Conservation (phyloP, 768 basidiomycete genomes). For the Hericium coralloides region DNA sequence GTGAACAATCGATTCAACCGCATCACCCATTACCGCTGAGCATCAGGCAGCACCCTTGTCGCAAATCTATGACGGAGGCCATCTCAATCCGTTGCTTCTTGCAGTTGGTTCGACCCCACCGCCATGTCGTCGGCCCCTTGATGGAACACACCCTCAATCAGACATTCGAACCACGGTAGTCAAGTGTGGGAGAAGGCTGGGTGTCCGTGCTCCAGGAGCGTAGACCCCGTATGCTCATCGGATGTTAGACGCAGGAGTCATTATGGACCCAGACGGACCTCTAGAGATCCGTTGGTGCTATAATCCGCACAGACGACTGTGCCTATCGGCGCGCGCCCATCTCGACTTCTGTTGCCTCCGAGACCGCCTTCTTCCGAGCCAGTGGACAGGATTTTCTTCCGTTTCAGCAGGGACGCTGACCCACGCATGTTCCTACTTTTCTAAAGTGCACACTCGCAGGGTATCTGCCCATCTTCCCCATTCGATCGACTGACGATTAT, state of each 20-base stretch:
- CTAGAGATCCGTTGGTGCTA: too few relatives aligned
- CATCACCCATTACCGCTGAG: background rate
- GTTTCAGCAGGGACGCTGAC: background rate
- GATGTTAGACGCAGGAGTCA: too few relatives aligned
- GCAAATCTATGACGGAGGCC: background rate
- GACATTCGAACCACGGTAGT: background rate
- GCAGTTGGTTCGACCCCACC: background rate
- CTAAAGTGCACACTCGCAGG: too few relatives aligned
- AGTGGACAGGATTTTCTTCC: background rate
- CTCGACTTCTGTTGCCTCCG: background rate
- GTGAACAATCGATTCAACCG: background rate
- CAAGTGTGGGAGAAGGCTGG: background rate
- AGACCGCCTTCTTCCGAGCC: background rate
- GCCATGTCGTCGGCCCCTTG: background rate
- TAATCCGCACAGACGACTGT: too few relatives aligned
- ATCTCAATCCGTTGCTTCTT: background rate
- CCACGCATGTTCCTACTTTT: too few relatives aligned
- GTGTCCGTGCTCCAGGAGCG: background rate
- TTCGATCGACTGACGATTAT: too few relatives aligned
- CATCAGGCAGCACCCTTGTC: background rate
- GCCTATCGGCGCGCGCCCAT: background rate
- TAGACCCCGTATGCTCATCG: background rate
- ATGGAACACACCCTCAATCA: background rate
- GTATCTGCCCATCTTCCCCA: too few relatives aligned
- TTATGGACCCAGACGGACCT: too few relatives aligned